These are phyloP conservation scores for Talaromyces amestolkiae DNA, from an alignment of 2,329 filamentous ascomycete species.

Conservation along the genomic window DNA sequence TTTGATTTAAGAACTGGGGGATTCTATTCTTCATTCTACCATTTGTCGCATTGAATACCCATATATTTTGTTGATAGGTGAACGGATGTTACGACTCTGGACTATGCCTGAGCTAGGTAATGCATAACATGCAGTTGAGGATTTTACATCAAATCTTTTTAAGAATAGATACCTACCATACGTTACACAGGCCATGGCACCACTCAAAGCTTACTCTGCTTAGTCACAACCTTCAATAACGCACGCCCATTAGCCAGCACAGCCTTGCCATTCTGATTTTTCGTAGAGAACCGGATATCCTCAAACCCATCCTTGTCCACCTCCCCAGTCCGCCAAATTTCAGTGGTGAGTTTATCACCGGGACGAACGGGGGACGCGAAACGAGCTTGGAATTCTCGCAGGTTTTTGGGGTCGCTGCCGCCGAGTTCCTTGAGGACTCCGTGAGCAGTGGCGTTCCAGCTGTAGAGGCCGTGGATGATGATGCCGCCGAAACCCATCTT, in stretches of 20 bases:
- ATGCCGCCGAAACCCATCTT: constrained; percentile 89
- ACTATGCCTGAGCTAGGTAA: background rate
- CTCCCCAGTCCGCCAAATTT: constrained; percentile 76
- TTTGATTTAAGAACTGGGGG: background rate
- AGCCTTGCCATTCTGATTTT: constrained; percentile 76
- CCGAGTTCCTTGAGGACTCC: constrained; percentile 71
- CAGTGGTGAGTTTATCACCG: constrained; percentile 75
- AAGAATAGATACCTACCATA: background rate
- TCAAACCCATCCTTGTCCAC: constrained; percentile 61
- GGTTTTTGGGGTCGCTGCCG: constrained; percentile 72
- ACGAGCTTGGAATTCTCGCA: constrained; percentile 84
- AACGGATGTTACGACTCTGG: no score
- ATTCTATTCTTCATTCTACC: background rate
- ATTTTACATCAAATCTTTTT: background rate
- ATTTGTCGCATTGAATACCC: background rate
- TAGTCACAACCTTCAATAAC: constrained; percentile 62
- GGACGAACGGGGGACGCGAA: constrained; percentile 83
- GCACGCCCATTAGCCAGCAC: constrained; percentile 84
- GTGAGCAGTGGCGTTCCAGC: constrained; percentile 77
- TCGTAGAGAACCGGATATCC: constrained; percentile 77
- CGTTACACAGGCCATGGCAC: background rate
- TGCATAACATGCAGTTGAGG: background rate
- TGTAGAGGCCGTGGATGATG: constrained; percentile 87
- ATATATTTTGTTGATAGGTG: background rate
- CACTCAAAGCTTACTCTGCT: constrained; percentile 49